phyloP scores from a whole-genome alignment of 2,329 filamentous ascomycete species.

The Sphaerulina populicola region DNA sequence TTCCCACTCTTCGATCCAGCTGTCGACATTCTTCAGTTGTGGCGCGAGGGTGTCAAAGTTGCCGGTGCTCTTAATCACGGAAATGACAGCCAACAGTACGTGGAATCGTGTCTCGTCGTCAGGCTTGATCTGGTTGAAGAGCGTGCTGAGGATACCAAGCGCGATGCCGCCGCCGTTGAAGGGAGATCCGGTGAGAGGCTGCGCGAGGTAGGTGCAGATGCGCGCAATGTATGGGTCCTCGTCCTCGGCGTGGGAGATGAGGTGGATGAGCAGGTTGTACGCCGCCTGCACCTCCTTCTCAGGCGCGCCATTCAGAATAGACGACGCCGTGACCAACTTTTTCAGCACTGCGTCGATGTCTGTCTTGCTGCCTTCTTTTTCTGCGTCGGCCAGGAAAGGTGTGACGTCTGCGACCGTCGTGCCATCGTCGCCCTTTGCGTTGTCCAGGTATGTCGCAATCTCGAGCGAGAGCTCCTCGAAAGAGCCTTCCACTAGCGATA shows the following conservation, averaged over 20 bases:
- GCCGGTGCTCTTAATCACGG: slow-evolving; percentile 58
- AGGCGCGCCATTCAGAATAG: slow-evolving; percentile 70
- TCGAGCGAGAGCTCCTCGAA: slow-evolving; percentile 91
- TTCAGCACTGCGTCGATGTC: slow-evolving; percentile 78
- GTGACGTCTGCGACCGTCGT: slow-evolving; percentile 56
- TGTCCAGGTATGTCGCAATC: slow-evolving; percentile 88
- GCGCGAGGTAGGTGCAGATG: slow-evolving; percentile 81
- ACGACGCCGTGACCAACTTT: slow-evolving; percentile 75
- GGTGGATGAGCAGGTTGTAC: slow-evolving; percentile 93
- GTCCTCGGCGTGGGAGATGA: slow-evolving; percentile 77
- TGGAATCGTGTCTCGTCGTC: slow-evolving; percentile 76
- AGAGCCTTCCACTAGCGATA: slow-evolving; percentile 71
- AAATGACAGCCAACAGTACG: slow-evolving; percentile 80
- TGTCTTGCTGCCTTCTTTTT: slow-evolving; percentile 47
- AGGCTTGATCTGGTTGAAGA: slow-evolving; percentile 85
- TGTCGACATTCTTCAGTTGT: slow-evolving; percentile 72
- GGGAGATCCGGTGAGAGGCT: slow-evolving; percentile 78
- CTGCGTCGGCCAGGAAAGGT: slow-evolving; percentile 53
- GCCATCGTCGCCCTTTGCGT: slow-evolving; percentile 58
- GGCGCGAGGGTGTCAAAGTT: slow-evolving; percentile 73
- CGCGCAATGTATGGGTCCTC: slow-evolving; percentile 76
- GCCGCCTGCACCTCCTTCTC: slow-evolving; percentile 96
- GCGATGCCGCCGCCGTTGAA: slow-evolving; percentile 77
- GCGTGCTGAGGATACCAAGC: slow-evolving; percentile 81
- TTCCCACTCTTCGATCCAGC: slow-evolving; percentile 77